Percentiles rank a stretch among this genome's conserved stretches.
phyloP scores from a whole-genome alignment of 805 yeast genomes.

The Lipomyces sp. region DNA sequence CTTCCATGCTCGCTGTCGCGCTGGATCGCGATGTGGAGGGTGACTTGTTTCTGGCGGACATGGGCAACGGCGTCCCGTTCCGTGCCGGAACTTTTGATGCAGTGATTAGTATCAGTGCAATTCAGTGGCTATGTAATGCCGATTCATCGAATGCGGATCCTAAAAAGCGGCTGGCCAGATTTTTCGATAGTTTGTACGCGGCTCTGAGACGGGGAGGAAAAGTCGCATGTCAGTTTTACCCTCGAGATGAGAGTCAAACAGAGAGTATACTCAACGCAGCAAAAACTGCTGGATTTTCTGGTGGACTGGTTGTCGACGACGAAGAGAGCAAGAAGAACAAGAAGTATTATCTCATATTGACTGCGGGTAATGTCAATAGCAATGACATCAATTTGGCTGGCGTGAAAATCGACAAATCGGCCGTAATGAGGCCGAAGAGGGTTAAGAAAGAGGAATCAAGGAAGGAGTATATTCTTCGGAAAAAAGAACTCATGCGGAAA shows the following conservation, averaged over 20 bases:
- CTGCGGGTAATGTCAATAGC: slow-evolving; percentile 65
- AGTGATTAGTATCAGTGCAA: slow-evolving; percentile 90
- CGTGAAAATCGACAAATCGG: slow-evolving; percentile 76
- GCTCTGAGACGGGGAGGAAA: slow-evolving; percentile 91
- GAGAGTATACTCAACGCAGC: slow-evolving; percentile 81
- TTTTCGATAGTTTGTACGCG: slow-evolving; percentile 87
- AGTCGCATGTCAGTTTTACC: slow-evolving; percentile 96
- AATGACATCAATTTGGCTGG: slow-evolving; percentile 77
- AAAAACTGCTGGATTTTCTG: slow-evolving; percentile 91
- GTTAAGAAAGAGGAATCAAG: slow-evolving; percentile 67
- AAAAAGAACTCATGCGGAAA: slow-evolving; percentile 90
- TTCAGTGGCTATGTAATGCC: slow-evolving; percentile 98
- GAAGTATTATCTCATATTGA: slow-evolving; percentile 85
- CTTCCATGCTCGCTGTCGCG: slow-evolving; percentile 94
- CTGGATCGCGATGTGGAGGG: slow-evolving; percentile 92
- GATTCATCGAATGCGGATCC: slow-evolving; percentile 85
- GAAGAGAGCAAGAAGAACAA: slow-evolving; percentile 91
- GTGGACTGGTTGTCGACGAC: slow-evolving; percentile 92
- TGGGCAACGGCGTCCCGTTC: slow-evolving; percentile 93
- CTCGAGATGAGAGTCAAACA: slow-evolving; percentile 83
- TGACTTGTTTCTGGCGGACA: slow-evolving; percentile 86
- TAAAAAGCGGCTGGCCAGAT: slow-evolving; percentile 72
- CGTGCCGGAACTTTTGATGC: slow-evolving; percentile 97
- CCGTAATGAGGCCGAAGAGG: slow-evolving; percentile 47
- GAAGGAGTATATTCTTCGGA: slow-evolving; percentile 82